Evolutionary conservation across 2,329 filamentous ascomycete species (phyloP).

Genomic region (Verticillium isaacii): DNA sequence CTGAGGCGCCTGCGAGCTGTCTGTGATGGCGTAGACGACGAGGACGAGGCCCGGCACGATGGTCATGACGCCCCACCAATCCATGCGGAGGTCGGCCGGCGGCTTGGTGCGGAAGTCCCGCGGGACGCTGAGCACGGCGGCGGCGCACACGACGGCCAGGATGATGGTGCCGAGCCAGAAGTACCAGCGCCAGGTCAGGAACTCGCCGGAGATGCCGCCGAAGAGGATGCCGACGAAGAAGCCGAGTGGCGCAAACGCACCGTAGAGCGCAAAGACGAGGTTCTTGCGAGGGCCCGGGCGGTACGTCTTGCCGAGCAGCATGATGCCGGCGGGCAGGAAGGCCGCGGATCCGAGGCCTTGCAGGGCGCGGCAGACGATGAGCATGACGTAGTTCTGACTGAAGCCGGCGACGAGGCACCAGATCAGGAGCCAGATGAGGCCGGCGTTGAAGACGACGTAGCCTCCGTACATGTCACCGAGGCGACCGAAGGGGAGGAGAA

Average conservation of each 20-base stretch:
- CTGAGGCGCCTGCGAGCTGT: slow-evolving; percentile 55
- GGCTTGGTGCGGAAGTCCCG: slow-evolving; percentile 19
- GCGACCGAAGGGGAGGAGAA: slow-evolving; percentile 61
- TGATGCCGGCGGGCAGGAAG: slow-evolving; percentile 66
- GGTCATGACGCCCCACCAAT: slow-evolving; percentile 52
- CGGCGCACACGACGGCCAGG: slow-evolving; percentile 40
- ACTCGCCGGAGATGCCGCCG: slow-evolving; percentile 58
- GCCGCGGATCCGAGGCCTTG: slow-evolving; percentile 71
- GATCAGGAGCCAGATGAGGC: slow-evolving; percentile 58
- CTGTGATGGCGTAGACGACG: slow-evolving; percentile 63
- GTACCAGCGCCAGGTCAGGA: slow-evolving; percentile 61
- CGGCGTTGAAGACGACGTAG: slow-evolving; percentile 53
- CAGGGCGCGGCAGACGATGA: slow-evolving; percentile 68
- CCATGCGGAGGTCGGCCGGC: slow-evolving; percentile 39
- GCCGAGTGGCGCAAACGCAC: slow-evolving; percentile 51
- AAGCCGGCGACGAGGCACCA: slow-evolving; percentile 71
- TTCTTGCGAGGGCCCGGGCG: slow-evolving; percentile 69
- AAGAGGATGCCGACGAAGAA: slow-evolving; percentile 64
- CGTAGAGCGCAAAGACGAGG: slow-evolving; percentile 56
- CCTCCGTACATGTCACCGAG: slow-evolving; percentile 60
- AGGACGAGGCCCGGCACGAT: slow-evolving; percentile 56
- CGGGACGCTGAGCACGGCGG: slow-evolving; percentile 35
- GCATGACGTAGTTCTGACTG: slow-evolving; percentile 61
- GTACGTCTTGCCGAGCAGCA: slow-evolving; percentile 64
- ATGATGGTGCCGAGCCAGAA: slow-evolving; percentile 58